Base-by-base conservation (phyloP, 352 stramenopile species). In the Pythium folliculosum region DNA sequence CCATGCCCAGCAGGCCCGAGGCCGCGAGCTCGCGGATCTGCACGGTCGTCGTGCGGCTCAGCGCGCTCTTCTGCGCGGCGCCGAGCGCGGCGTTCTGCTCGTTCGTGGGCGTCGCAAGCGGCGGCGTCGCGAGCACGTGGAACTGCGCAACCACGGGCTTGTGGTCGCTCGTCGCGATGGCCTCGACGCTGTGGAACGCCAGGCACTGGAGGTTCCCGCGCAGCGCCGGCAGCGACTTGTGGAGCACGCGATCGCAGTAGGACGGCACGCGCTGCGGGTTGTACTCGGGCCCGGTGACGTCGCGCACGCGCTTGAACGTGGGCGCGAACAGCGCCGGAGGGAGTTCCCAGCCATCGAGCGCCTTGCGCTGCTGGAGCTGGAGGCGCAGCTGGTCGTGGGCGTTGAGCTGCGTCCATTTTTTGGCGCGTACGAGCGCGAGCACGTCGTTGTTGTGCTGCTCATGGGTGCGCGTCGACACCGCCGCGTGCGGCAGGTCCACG, bases 301-400 rank as follows among this genome's bases (percentile, higher is more conserved):
- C 72, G 4, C 88, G 82, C 21, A 91, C 63, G 38, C 88, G 81
- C 72, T 96, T 96, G 72, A 96, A 95, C 13, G 89, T 95, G 25
- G 85, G 89, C 19, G 86, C 72, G 37, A 96, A 96, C 3, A 83
- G 68, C 21, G 81, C 81, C 2, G 80, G 70, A 10, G 71, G 78
- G 5, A 94, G 65, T 44, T 89, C 72, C 82, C 89, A 96, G 16
- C 76, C 81, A 0, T 71, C 57, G 17, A 96, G 78, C 30, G 82
- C 68, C 55, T 86, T 86, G 30, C 84, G 75, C 8, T 47, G 32
- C 32, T 87, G 73, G 44, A 95, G 65, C 37, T 95, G 83, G 45
- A 85, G 77, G 21, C 76, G 72, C 1, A 96, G 81, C 63, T 96
- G 89, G 66, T 96, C 89, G 67, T 92, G 90, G 47, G 70, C 73